Evolutionary conservation across 208 protist genomes (phyloP), one percentile per base, ranked within the genome.

Genomic region (Vickermania spadyakhi): DNA sequence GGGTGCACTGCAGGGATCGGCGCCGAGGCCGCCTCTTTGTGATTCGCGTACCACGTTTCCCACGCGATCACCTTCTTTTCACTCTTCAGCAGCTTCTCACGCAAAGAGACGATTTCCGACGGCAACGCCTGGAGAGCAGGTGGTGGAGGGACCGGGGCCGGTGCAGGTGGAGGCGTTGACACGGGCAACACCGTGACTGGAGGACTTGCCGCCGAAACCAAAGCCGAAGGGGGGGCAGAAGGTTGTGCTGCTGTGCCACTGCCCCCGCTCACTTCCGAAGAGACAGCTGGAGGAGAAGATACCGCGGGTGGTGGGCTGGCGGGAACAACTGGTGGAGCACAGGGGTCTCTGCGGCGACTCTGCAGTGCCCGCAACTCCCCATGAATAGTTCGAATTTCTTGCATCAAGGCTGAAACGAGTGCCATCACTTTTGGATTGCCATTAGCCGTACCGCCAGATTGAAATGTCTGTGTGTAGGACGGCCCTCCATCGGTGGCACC

Each of bases 41-140:
- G 36, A 7, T 61, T 30, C 14, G 29, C 50, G 42, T 79, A 87
- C 80, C 80, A 87, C 25, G 58, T 62, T 57, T 87, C 80, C 80
- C 80, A 87, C 26, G 80, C 80, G 28, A 71, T 55, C 59, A 87
- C 41, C 49, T 87, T 87, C 1, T 60, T 62, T 26, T 73, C 66
- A 2, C 73, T 68, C 22, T 36, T 45, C 36, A 42, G 58, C 45
- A 87, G 66, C 28, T 75, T 63, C 30, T 55, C 36, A 23, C 68
- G 52, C 30, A 86, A 56, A 21, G 55, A 42, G 5, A 27, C 28
- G 11, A 28, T 28, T 4, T 7, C 11, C 22, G 29, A 7, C 22
- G 55, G 55, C 55, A 42, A 45, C 14, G 55, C 11, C 29, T n/a
- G 26, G 11, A 27, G 13, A 21, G 55, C 11, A 41, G 7, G 7